Base-by-base conservation (phyloP, 129 eudicot species). In the Saussurea involucrata region DNA sequence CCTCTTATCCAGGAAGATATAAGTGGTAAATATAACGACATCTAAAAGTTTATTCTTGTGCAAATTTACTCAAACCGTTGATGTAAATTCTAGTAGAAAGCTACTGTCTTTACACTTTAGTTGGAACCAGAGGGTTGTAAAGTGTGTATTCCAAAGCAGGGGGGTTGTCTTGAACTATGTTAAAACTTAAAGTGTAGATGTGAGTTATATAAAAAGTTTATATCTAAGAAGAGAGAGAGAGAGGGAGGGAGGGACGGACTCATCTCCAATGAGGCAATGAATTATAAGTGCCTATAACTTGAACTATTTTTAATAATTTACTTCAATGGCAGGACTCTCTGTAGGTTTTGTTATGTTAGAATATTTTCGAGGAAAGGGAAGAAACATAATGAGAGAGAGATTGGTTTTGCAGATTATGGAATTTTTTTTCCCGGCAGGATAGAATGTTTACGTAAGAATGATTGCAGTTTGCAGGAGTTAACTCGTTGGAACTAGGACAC, bases 311-410 rank as follows among this genome's bases (percentile, higher is more conserved):
- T 24, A 53, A 31, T 20, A 61, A 58, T 63, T 58, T 60, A 24
- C 21, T 66, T 71, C 12, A 67, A 55, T 73, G 66, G 44, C 76
- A 33, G 71, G 69, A 57, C 29, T 37, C 58, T 58, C 40, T 76
- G n/a, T 60, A 49, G 65, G 36, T 17, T 64, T 69, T 76, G 53
- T 76, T 31, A 22, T 69, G 61, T 71, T 70, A 64, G 37, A 72
- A 64, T 65, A 65, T 79, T 66, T 44, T 72, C 13, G 6, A 72
- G 57, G 32, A 72, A 79, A 79, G 66, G 66, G 60, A 79, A 72
- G 61, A 49, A 4, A 46, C 53, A 22, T 13, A 9, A 28, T 81
- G 85, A 81, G 77, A 66, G 58, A 64, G 49, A 11, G 73, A 75
- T 20, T 5, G n/a, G 20, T 37, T 75, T 64, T 72, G 71, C 65